Percentiles rank a stretch among this genome's conserved stretches.
Evolutionary conservation across 1,284 basidiomycete species (phyloP).

Genomic region (Ganoderma resinaceum): DNA sequence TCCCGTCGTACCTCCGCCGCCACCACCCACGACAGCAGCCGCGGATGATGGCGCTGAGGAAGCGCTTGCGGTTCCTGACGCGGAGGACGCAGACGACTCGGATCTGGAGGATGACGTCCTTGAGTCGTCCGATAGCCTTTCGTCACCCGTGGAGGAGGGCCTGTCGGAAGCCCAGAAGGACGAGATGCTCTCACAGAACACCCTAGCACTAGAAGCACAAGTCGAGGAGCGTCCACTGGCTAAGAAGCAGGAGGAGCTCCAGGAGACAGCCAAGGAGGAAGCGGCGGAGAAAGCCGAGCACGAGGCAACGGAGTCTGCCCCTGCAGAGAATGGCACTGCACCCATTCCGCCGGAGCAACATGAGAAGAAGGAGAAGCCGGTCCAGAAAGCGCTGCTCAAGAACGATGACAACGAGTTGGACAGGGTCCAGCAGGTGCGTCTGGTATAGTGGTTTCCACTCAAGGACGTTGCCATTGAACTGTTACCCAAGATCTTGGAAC

Average conservation of each 20-base stretch:
- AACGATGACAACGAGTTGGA: constrained; percentile 89
- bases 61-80: constrained; percentile 11
- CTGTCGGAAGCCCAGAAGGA: constrained; percentile 55
- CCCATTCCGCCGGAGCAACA: constrained; percentile 25
- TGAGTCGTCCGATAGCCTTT: constrained; percentile 16
- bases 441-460: constrained; percentile 7
- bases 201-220: constrained; percentile 81
- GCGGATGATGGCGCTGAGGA: constrained; percentile 11
- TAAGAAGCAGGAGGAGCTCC: constrained; percentile 85
- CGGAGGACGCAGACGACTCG: constrained; percentile 15
- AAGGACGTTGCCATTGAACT: background rate
- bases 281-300: background rate
- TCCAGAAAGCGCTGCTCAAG: constrained; percentile 80
- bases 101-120: constrained; percentile 22
- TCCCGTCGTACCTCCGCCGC: constrained; percentile 41
- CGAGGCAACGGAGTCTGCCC: constrained; percentile 22
- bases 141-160: constrained; percentile 45
- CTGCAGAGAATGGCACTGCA: constrained; percentile 22
- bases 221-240: constrained; percentile 88
- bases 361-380: constrained; percentile 47
- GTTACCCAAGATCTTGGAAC: constrained; percentile 69
- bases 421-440: constrained; percentile 73
- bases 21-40: constrained; percentile 29
- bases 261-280: constrained; percentile 45
- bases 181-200: constrained; percentile 67